Conservation (phyloP, 306 rosid species). For the Medicago lupulina region DNA sequence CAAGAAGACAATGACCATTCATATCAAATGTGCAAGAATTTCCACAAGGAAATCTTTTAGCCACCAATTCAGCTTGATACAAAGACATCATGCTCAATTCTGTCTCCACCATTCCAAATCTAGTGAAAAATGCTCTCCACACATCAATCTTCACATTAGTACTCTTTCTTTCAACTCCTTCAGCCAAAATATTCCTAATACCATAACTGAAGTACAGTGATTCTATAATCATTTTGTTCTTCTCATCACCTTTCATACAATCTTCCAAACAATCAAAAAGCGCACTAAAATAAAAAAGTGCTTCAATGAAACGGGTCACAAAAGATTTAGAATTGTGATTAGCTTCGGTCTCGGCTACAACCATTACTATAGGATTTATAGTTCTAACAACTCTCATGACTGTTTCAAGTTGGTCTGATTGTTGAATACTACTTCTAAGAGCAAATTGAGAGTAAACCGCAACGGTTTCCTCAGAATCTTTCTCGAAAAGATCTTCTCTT, state of each 20-base stretch:
- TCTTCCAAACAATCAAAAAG: slow-evolving; percentile 61
- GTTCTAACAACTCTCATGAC: slow-evolving; percentile 54
- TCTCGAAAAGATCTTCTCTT: slow-evolving; percentile 48
- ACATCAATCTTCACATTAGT: slow-evolving; percentile 62
- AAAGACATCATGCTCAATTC: slow-evolving; percentile 58
- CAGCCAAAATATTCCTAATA: slow-evolving; percentile 59
- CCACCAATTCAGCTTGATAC: slow-evolving; percentile 61
- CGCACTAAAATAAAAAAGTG: slow-evolving; percentile 64
- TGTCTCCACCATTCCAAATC: slow-evolving; percentile 65
- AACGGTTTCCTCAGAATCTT: slow-evolving; percentile 52
- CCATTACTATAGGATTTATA: slow-evolving; percentile 55
- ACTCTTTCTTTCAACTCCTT: slow-evolving; percentile 60
- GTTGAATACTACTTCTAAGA: slow-evolving; percentile 46
- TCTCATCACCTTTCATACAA: slow-evolving; percentile 54
- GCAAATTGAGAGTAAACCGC: slow-evolving; percentile 46
- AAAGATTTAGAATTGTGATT: slow-evolving; percentile 67
- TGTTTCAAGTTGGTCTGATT: slow-evolving; percentile 57
- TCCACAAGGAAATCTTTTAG: slow-evolving; percentile 51
- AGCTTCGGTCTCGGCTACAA: slow-evolving; percentile 60
- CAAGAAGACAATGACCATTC: slow-evolving; percentile 54
- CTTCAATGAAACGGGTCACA: slow-evolving; percentile 67
- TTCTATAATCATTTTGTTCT: slow-evolving; percentile 48
- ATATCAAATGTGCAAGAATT: slow-evolving; percentile 50
- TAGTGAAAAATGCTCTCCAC: slow-evolving; percentile 65
- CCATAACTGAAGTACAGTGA: slow-evolving; percentile 54